Percentiles rank a stretch among this genome's conserved stretches.
Conservation (phyloP, 116 monocot genomes). For the Cymodocea nodosa region DNA sequence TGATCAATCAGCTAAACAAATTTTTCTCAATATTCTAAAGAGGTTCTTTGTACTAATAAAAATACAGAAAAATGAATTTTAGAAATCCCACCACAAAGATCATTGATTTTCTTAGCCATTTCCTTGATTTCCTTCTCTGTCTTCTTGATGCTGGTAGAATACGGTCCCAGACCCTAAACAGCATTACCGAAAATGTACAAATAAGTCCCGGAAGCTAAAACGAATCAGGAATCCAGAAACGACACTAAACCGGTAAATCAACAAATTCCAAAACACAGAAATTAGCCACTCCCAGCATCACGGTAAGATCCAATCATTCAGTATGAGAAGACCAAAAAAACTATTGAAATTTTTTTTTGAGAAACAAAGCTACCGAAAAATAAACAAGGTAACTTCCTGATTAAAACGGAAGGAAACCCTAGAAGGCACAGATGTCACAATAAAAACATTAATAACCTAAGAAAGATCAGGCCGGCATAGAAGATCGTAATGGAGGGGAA, state of each 20-base stretch:
- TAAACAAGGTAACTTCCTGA: no score
- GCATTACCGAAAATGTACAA: no score
- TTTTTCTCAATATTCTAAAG: neutral
- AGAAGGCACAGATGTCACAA: neutral
- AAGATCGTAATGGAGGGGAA: neutral
- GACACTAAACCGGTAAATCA: neutral
- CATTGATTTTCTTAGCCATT: constrained; percentile 83
- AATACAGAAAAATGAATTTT: neutral
- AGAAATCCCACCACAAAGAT: constrained; percentile 54
- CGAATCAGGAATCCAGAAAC: neutral
- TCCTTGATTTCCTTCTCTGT: constrained; percentile 94
- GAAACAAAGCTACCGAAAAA: no score
- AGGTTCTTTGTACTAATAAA: neutral
- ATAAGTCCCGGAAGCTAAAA: neutral
- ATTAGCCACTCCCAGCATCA: neutral
- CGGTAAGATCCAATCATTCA: neutral
- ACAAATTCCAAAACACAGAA: constrained; percentile 1
- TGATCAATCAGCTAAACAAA: neutral
- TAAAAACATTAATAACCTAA: neutral
- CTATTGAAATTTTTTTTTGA: no score
- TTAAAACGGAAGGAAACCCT: no score
- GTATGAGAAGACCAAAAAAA: no score
- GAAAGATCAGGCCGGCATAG: neutral
- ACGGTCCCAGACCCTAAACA: constrained; percentile 66
- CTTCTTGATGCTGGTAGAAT: constrained; percentile 72